Conservation (phyloP, 208 protist species). For the Plasmodiophora brassicae region DNA sequence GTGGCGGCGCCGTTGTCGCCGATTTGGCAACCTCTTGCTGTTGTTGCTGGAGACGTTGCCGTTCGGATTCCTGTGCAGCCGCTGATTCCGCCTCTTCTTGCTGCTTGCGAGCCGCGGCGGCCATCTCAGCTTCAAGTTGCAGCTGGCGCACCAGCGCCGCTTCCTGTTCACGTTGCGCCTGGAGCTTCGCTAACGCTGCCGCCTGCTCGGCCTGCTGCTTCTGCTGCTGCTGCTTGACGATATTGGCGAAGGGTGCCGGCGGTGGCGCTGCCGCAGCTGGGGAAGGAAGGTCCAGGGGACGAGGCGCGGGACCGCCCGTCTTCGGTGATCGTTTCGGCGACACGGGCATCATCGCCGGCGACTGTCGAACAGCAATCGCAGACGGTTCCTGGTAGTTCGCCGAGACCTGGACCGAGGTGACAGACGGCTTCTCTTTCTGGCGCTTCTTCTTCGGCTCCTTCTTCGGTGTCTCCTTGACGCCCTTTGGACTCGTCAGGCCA, state of each 20-base stretch:
- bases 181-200: not conserved
- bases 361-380: not conserved
- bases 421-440: not conserved
- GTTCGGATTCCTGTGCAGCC: no score
- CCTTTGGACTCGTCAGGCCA: no score
- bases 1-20: not conserved
- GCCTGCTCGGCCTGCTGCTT: not conserved
- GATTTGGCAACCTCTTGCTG: no score
- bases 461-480: not conserved
- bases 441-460: not conserved
- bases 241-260: constrained; percentile 20
- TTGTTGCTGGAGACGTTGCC: not conserved
- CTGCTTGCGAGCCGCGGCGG: no score
- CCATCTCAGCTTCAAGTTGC: no score
- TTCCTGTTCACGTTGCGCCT: no score
- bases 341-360: not conserved
- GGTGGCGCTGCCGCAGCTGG: not conserved
- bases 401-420: constrained; percentile 9
- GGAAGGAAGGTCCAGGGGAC: not conserved
- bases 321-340: not conserved
- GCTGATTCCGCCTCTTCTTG: no score
- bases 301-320: not conserved
- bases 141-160: no score
- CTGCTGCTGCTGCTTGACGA: not conserved
- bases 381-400: constrained; percentile 7